Evolutionary conservation across 139 green algal genomes (phyloP), one percentile per base, ranked within the genome.

Genomic region (Yamagishiella unicocca): DNA sequence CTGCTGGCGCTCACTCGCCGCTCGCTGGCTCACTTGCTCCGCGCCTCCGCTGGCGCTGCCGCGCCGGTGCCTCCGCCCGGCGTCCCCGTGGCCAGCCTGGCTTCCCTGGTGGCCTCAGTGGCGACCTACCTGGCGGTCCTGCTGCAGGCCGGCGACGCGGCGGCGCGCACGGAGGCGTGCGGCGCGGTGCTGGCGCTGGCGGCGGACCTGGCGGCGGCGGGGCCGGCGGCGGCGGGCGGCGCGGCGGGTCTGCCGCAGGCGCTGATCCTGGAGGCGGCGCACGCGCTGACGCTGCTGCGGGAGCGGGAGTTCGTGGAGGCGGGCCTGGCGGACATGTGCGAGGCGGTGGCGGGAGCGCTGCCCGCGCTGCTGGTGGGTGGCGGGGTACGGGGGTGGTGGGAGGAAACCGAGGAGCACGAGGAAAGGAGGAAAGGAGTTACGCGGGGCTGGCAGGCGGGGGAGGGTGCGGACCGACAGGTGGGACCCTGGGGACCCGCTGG

Each of bases 221-320:
- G 67, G 46, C 58, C 67, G 33, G 43, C 46, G 33, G 82, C 67
- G 45, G 82, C 42, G 67, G 67, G 24, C 9, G 82, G 43, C 21
- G 43, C 64, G 40, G 80, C 80, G 61, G 62, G 80, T 0, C 43
- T 86, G 80, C 64, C 80, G 42, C 62, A 80, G 67, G 24, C 61
- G 17, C 46, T 71, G 46, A 29, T 80, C 27, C 68, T 87, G 46
- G 82, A 42, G 27, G 82, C 67, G 43, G 82, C 58, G 46, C 19
- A 70, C 4, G 66, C 24, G 67, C 66, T 87, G 33, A 38, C 62
- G 46, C 29, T 40, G 82, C 67, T 81, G 45, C 67, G 29, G 37
- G 82, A 87, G 46, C 82, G 66, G 25, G 67, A 87, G 82, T 71
- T 81, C 37, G 37, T 87, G 66, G 82, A 87, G 82, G 82, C 82